These are phyloP conservation scores for Medicago lupulina DNA, from an alignment of 306 rosid species.

Conservation along the genomic window DNA sequence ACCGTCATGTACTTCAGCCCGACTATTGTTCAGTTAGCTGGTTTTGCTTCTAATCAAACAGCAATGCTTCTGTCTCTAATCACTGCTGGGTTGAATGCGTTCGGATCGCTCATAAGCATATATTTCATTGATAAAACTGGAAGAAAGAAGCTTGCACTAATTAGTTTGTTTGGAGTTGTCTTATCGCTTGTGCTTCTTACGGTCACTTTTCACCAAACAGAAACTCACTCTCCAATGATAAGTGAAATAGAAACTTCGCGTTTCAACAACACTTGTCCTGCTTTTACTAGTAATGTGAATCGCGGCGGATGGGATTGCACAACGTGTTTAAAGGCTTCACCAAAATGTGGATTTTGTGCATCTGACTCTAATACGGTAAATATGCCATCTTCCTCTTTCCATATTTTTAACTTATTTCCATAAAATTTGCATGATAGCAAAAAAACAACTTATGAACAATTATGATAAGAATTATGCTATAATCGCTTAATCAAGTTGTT, in stretches of 20 bases:
- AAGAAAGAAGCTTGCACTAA: conserved; percentile 54
- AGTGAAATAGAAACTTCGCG: conserved; percentile 18
- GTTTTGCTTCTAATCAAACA: conserved; percentile 52
- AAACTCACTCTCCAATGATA: conserved; percentile 45
- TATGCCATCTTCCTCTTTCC: background rate
- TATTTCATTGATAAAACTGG: conserved; percentile 58
- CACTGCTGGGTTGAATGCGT: conserved; percentile 53
- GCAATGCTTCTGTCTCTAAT: conserved; percentile 60
- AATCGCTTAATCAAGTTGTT: no score
- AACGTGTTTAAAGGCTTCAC: conserved; percentile 54
- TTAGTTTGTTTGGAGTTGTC: conserved; percentile 52
- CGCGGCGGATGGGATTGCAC: conserved; percentile 49
- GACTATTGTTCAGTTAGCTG: conserved; percentile 58
- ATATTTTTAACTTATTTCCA: no score
- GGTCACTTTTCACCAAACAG: conserved; percentile 43
- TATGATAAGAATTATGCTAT: no score
- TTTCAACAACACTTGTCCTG: conserved; percentile 51
- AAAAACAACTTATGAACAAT: no score
- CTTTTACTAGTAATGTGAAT: background rate
- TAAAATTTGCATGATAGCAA: no score
- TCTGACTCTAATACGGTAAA: conserved; percentile 47
- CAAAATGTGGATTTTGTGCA: conserved; percentile 54
- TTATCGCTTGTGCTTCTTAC: conserved; percentile 49
- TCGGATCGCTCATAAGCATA: conserved; percentile 57
- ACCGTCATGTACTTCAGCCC: conserved; percentile 66